These are phyloP conservation scores for Penicillium flavigenum DNA, from an alignment of 495 filamentous ascomycete genomes.

Conservation along the genomic window DNA sequence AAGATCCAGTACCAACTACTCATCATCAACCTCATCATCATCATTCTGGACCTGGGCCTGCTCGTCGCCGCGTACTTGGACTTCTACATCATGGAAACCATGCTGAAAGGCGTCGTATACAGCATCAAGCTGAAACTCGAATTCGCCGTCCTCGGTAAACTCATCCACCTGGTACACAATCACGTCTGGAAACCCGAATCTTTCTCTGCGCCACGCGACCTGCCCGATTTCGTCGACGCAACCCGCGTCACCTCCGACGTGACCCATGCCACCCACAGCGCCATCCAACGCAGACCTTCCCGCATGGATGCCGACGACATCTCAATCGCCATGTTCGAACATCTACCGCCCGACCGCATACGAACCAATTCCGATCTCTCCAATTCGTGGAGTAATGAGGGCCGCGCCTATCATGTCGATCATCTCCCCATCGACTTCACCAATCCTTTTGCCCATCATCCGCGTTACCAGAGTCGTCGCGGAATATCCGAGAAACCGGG, in stretches of 20 bases:
- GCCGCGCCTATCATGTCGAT: constrained; percentile 27
- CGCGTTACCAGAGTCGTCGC: constrained; percentile 10
- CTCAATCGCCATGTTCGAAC: constrained; percentile 49
- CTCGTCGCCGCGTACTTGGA: constrained; percentile 57
- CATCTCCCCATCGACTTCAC: constrained; percentile 32
- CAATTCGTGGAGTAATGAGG: constrained; percentile 37
- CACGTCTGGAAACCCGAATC: constrained; percentile 45
- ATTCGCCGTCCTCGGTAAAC: constrained; percentile 58
- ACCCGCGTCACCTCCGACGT: constrained; percentile 45
- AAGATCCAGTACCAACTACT: constrained; percentile 60
- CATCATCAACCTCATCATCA: constrained; percentile 57
- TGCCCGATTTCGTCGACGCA: constrained; percentile 49
- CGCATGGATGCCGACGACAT: constrained; percentile 44
- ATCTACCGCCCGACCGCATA: constrained; percentile 21
- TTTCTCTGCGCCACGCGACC: constrained; percentile 26
- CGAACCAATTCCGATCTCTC: constrained; percentile 31
- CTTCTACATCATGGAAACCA: constrained; percentile 58
- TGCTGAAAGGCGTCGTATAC: constrained; percentile 61
- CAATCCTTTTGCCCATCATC: constrained; percentile 19
- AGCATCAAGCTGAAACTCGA: constrained; percentile 67
- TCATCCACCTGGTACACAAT: constrained; percentile 43
- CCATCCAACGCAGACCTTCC: constrained; percentile 24
- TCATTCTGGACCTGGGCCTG: constrained; percentile 54
- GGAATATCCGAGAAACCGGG: constrained; percentile 18
- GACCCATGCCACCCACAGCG: constrained; percentile 37